Conservation (phyloP, 345 rosid species). For the Kandelia obovata region DNA sequence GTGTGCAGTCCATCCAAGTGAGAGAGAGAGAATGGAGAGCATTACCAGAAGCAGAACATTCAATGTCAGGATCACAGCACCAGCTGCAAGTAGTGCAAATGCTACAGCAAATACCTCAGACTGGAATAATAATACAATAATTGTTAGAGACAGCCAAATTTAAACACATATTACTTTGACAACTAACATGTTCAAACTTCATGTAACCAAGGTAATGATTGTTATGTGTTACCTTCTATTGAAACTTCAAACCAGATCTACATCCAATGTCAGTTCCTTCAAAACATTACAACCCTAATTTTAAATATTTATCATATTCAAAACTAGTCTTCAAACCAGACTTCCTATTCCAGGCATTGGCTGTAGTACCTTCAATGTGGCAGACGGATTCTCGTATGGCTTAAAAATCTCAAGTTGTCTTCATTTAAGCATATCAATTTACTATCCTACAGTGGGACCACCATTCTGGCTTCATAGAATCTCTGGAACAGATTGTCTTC, state of each 20-base stretch:
- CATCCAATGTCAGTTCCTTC: not conserved
- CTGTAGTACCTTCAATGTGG: too few relatives aligned
- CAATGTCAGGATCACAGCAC: conserved; percentile 88
- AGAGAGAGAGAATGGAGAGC: not conserved
- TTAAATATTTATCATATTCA: not conserved
- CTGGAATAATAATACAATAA: conserved; percentile 32
- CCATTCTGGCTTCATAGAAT: too few relatives aligned
- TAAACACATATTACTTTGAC: not conserved
- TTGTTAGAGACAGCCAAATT: not conserved
- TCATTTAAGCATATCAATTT: not conserved
- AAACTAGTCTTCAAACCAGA: too few relatives aligned
- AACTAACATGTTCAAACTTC: not conserved
- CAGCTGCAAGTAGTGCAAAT: conserved; percentile 92
- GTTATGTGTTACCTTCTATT: not conserved
- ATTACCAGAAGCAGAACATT: conserved; percentile 89
- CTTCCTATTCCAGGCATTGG: too few relatives aligned
- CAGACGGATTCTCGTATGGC: not conserved
- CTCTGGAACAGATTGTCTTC: too few relatives aligned
- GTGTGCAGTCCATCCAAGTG: not conserved
- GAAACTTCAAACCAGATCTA: not conserved
- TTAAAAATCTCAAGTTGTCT: not conserved
- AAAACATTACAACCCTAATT: not conserved
- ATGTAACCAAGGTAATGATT: not conserved
- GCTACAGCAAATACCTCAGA: conserved; percentile 98
- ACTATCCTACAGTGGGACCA: too few relatives aligned